Base-by-base conservation (phyloP, 2,329 filamentous ascomycete species). In the Pestalotiopsis sp. region DNA sequence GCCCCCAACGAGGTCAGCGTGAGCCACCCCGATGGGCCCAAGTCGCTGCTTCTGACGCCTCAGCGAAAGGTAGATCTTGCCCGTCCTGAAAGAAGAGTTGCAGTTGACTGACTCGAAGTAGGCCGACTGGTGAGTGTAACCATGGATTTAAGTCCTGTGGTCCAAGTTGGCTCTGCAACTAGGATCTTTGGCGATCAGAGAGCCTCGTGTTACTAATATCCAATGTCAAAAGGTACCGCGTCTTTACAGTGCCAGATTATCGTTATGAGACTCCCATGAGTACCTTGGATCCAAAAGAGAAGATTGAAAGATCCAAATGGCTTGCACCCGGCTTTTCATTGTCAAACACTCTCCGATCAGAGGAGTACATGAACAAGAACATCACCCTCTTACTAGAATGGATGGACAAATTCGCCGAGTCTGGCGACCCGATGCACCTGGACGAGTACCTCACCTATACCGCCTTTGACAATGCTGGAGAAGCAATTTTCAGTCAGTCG, bases 401-500 rank as follows among this genome's bases (percentile, higher is more conserved):
- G 66, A 61, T 64, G 60, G 66, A 64, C 27, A 14, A 31, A 13
- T 66, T 58, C 36, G 61, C 67, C 25, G 49, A 17, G 5, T 60
- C 52, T 3, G 38, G 49, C 13, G 27, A 68, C 3, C 66, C 66
- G 13, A 70, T 72, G 67, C 39, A 69, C 27, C 66, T 72, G n/a
- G 70, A 63, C 56, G 64, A 64, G n/a, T 70, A 66, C 66, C 61
- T 70, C 59, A 60, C 65, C n/a, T 70, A 69, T 36, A 75, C 72
- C 58, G 73, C 74, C 6, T 76, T 76, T 56, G 74, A 77, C 68
- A 71, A 73, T 20, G 69, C 74, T 13, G 75, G 75, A 5, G 74
- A 77, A 63, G 70, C 76, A n/a, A 71, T 73, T 13, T 77, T 76
- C 63, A 73, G 71, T 1, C 73, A 72, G 63, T 67, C 69, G 36